These are phyloP conservation scores for Cystofilobasidium macerans DNA, from an alignment of 768 basidiomycete genomes.

Conservation along the genomic window DNA sequence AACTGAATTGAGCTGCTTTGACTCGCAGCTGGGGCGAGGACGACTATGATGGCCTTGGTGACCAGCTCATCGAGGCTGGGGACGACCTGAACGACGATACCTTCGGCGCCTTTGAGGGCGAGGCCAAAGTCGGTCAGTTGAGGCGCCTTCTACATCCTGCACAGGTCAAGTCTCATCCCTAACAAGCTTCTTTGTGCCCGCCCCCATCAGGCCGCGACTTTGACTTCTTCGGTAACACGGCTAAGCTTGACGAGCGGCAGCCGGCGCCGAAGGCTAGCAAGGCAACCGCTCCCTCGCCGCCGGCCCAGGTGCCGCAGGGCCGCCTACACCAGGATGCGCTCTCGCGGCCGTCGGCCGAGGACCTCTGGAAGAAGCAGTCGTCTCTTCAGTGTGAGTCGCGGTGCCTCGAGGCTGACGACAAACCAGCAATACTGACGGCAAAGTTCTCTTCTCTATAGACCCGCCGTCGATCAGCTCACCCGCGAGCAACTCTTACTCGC, in stretches of 20 bases:
- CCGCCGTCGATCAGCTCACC: constrained; percentile 4
- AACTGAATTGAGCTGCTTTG: background rate
- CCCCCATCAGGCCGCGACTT: constrained; percentile 66
- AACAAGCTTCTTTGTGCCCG: background rate
- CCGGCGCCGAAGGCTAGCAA: constrained; percentile 12
- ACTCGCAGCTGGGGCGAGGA: constrained; percentile 65
- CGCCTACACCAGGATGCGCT: background rate
- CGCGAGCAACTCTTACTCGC: constrained; percentile 5
- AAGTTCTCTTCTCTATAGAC: background rate
- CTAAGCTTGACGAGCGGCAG: constrained; percentile 32
- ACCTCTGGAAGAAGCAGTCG: constrained; percentile 6
- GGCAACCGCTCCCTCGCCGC: constrained; percentile 22
- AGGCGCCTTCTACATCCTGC: background rate
- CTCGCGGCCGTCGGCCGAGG: background rate
- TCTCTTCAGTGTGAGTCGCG: background rate
- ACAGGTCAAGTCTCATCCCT: background rate
- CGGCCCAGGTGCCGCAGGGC: background rate
- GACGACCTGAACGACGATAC: constrained; percentile 97
- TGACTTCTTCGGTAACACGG: constrained; percentile 53
- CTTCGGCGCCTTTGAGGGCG: constrained; percentile 49
- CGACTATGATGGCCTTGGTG: constrained; percentile 77
- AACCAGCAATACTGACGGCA: background rate
- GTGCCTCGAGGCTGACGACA: background rate
- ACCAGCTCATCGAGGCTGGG: constrained; percentile 72
- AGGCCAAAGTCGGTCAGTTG: constrained; percentile 56